Conservation (phyloP, 2,329 filamentous ascomycete genomes). For the Phaeosphaeria sp. region DNA sequence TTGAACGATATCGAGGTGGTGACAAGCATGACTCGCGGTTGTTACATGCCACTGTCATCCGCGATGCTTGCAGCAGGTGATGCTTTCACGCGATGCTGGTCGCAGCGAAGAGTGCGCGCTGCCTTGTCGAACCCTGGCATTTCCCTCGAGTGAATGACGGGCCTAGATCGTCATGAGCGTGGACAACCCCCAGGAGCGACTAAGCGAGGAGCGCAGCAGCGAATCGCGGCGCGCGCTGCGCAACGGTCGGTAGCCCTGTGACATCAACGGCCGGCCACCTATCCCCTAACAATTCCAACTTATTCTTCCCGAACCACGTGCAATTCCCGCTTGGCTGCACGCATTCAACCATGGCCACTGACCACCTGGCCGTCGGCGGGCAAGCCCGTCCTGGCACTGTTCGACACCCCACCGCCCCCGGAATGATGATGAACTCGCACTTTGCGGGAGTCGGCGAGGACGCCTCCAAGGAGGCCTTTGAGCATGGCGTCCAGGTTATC, state of each 20-base stretch:
- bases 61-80: neutral
- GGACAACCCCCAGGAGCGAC: slow-evolving; percentile 27
- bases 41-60: neutral
- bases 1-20: neutral
- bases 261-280: slow-evolving; percentile 44
- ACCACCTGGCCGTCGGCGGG: slow-evolving; percentile 43
- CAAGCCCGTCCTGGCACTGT: slow-evolving; percentile 44
- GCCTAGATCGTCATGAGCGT: slow-evolving; percentile 34
- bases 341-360: slow-evolving; percentile 37
- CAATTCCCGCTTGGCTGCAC: slow-evolving; percentile 30
- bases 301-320: slow-evolving; percentile 43
- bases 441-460: slow-evolving; percentile 74
- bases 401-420: slow-evolving; percentile 52
- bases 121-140: slow-evolving; percentile 4
- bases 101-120: slow-evolving; percentile 4
- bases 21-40: neutral
- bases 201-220: slow-evolving; percentile 42
- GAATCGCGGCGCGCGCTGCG: slow-evolving; percentile 33
- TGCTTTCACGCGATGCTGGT: slow-evolving; percentile 8
- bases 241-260: slow-evolving; percentile 39
- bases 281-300: slow-evolving; percentile 35
- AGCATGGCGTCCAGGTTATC: slow-evolving; percentile 95
- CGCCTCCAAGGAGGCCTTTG: slow-evolving; percentile 72
- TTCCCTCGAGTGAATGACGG: slow-evolving; percentile 27
- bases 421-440: slow-evolving; percentile 74